Evolutionary conservation across 352 stramenopile genomes (phyloP).

Genomic region (Pythium chondricola): DNA sequence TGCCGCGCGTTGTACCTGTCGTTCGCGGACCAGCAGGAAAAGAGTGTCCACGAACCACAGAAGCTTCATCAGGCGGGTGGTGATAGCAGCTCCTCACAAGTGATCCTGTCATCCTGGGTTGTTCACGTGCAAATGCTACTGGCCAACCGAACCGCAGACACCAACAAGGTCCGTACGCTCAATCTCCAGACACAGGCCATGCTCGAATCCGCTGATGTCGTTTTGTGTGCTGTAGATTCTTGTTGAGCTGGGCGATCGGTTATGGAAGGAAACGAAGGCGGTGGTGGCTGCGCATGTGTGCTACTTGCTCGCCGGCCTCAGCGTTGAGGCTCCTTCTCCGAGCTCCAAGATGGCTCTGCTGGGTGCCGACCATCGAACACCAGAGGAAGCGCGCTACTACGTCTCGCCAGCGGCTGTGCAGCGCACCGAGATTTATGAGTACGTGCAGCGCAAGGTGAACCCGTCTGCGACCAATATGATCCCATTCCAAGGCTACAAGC

Average conservation of each 20-base stretch:
- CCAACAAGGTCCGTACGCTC: conserved; percentile 41
- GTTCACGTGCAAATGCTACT: conserved; percentile 77
- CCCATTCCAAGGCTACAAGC: conserved; percentile 86
- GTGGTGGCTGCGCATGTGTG: conserved; percentile 75
- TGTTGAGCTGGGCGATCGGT: conserved; percentile 70
- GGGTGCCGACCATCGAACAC: conserved; percentile 64
- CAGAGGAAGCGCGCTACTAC: conserved; percentile 73
- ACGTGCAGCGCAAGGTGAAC: conserved; percentile 61
- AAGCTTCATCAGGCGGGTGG: conserved; percentile 41
- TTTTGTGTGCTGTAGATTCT: conserved; percentile 36
- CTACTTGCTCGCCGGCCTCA: conserved; percentile 68
- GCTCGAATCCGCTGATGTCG: not conserved
- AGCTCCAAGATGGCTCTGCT: conserved; percentile 77
- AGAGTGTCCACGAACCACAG: conserved; percentile 79
- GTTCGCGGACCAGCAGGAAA: conserved; percentile 80
- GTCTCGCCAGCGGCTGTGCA: conserved; percentile 72
- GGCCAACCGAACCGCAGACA: conserved; percentile 75
- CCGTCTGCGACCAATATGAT: conserved; percentile 55
- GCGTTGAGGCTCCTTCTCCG: conserved; percentile 69
- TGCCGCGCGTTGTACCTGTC: conserved; percentile 72
- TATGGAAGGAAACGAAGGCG: conserved; percentile 61
- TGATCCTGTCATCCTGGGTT: conserved; percentile 72
- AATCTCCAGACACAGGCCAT: not conserved
- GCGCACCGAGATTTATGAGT: conserved; percentile 84
- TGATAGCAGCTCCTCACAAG: conserved; percentile 34